These are phyloP conservation scores for Calonectria ilicicola DNA, from an alignment of 2,329 filamentous ascomycete species.

Conservation along the genomic window DNA sequence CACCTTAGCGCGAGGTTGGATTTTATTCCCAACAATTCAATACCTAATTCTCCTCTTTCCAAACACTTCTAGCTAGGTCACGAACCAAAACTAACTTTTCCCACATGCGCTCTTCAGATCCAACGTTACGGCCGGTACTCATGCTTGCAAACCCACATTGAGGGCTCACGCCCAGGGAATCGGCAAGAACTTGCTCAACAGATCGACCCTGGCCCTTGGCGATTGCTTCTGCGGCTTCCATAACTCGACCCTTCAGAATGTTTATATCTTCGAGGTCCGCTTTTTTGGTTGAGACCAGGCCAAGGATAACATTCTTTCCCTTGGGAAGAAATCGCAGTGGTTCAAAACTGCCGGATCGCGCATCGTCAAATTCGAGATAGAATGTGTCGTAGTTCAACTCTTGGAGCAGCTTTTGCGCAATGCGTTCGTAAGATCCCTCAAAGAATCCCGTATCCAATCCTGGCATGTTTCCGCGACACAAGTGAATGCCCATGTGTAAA, in stretches of 20 bases:
- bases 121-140: neutral
- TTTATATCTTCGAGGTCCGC: neutral
- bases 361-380: constrained; percentile 2
- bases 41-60: neutral
- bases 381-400: constrained; percentile 2
- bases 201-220: neutral
- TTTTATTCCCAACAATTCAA: too few relatives aligned
- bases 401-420: neutral
- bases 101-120: neutral
- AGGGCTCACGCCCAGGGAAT: constrained; percentile 1
- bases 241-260: neutral
- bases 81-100: constrained; percentile 1
- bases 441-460: constrained; percentile 69
- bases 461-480: constrained; percentile 76
- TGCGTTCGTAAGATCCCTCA: constrained; percentile 69
- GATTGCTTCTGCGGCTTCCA: neutral
- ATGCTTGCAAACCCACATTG: constrained; percentile 7
- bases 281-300: constrained; percentile 2
- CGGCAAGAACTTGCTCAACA: neutral
- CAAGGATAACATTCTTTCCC: neutral
- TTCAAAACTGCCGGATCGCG: constrained; percentile 1
- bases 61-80: neutral
- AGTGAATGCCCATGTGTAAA: constrained; percentile 79
- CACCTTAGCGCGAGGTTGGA: too few relatives aligned
- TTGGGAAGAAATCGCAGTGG: neutral